Percentiles rank a stretch among this genome's conserved stretches.
phyloP scores from a whole-genome alignment of 73 alveolate species.

The Paramecium tetraurelia region DNA sequence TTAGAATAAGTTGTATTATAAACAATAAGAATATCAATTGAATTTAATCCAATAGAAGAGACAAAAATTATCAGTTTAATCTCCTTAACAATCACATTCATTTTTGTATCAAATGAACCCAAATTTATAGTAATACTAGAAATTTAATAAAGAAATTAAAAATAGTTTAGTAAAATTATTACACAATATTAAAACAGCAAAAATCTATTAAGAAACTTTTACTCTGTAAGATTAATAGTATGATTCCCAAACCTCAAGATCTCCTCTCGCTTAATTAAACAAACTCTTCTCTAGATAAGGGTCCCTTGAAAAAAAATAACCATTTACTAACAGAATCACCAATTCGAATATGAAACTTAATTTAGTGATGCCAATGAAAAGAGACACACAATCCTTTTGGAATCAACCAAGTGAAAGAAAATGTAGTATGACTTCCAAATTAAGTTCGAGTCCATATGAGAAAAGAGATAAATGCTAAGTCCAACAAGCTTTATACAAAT shows the following conservation, averaged over 20 bases:
- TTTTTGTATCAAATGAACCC: not conserved
- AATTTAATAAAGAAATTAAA: not conserved
- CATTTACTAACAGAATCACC: not conserved
- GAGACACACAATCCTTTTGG: not conserved
- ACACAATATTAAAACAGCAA: not conserved
- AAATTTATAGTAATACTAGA: not conserved
- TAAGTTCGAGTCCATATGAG: not conserved
- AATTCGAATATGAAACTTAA: not conserved
- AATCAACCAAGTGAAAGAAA: slow-evolving; percentile 1
- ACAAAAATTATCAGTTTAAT: not conserved
- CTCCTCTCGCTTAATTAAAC: not conserved
- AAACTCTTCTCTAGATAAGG: not conserved
- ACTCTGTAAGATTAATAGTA: not conserved
- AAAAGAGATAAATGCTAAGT: not conserved
- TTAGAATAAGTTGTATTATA: not conserved
- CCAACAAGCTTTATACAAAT: not conserved
- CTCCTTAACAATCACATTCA: not conserved
- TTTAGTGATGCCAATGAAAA: not conserved
- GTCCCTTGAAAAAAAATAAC: not conserved
- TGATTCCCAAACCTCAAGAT: not conserved
- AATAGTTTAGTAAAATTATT: not conserved
- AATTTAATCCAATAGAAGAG: not conserved
- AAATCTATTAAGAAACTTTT: not conserved
- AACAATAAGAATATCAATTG: not conserved
- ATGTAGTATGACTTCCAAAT: not conserved